phyloP scores from a whole-genome alignment of 305 asterid species.

The Fraxinus baroniana region DNA sequence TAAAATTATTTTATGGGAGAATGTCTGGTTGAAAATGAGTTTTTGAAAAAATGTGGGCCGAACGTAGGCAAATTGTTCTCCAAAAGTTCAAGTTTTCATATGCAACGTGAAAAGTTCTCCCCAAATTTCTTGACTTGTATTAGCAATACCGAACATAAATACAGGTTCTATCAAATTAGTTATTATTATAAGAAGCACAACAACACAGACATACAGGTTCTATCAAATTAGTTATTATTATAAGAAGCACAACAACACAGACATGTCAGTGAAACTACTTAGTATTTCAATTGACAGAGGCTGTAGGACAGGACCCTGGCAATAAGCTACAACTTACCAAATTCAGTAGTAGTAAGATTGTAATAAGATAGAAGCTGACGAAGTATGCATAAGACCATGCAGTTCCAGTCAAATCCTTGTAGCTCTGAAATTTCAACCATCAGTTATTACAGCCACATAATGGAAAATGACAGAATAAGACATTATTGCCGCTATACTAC shows the following conservation, averaged over 20 bases:
- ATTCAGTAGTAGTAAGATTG: slow-evolving; percentile 79
- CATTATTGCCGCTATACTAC: not conserved
- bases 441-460: slow-evolving; percentile 7
- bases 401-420: slow-evolving; percentile 78
- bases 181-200: not conserved
- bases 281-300: slow-evolving; percentile 8
- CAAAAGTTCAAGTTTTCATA: not conserved
- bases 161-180: not conserved
- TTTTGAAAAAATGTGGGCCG: too few species aligned
- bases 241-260: not conserved
- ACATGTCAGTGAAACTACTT: not conserved
- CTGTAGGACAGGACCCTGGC: slow-evolving; percentile 8
- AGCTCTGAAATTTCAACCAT: slow-evolving; percentile 66
- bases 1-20: too few species aligned
- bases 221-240: not conserved
- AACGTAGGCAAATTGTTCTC: not conserved
- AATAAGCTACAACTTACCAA: slow-evolving; percentile 54
- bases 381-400: slow-evolving; percentile 77
- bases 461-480: not conserved
- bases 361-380: slow-evolving; percentile 90
- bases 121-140: not conserved
- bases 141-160: not conserved
- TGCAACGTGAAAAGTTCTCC: not conserved
- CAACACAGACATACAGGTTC: not conserved
- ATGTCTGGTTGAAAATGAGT: too few species aligned